Evolutionary conservation across 345 rosid species (phyloP).

Genomic region (Citrus mangshanensis): DNA sequence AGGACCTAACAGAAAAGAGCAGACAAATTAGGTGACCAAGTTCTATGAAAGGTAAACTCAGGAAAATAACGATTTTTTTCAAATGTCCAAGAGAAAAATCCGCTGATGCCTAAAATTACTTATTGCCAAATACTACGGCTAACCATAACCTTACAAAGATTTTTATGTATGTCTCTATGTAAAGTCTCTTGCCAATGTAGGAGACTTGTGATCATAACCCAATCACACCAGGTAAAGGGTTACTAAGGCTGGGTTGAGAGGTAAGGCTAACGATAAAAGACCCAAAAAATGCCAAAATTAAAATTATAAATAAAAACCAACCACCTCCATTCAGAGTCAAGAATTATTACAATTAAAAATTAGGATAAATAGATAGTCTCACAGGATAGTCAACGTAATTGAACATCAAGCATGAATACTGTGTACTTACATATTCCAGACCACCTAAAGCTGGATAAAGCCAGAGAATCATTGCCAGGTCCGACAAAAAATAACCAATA

Average conservation of each 20-base stretch:
- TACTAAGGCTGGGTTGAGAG: background rate
- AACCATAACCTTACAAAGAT: background rate
- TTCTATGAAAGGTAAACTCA: background rate
- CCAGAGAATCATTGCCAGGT: conserved; percentile 75
- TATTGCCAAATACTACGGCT: background rate
- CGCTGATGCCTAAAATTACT: background rate
- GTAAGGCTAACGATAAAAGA: background rate
- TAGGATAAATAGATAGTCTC: background rate
- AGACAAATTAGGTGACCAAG: background rate
- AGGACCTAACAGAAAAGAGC: conserved; percentile 40
- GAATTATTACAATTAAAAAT: background rate
- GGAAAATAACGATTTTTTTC: background rate
- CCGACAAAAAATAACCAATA: conserved; percentile 74
- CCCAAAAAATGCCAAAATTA: no score
- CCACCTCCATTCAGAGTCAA: background rate
- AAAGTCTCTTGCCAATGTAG: background rate
- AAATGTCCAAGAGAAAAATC: background rate
- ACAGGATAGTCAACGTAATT: background rate
- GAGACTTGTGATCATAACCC: background rate
- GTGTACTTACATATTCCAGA: conserved; percentile 65
- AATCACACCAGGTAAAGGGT: no score
- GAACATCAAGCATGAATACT: background rate
- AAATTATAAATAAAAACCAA: no score
- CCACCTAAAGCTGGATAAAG: conserved; percentile 76
- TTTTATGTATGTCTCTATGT: background rate